phyloP scores from a whole-genome alignment of 208 protist species.

The Trypanosoma cruzi region DNA sequence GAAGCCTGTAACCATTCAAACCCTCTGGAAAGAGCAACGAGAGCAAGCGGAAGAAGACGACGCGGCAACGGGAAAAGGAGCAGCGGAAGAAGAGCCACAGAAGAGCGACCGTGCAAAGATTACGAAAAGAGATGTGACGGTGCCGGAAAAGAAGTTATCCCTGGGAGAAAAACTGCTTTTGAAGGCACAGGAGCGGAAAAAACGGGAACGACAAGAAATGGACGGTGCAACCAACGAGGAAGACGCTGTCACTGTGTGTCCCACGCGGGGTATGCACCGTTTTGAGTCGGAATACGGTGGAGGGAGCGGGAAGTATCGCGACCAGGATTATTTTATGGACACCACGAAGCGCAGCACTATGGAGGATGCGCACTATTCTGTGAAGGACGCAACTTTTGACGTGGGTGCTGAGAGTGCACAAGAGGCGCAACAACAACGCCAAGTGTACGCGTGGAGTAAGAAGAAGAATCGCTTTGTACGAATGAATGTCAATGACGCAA shows the following conservation, averaged over 20 bases:
- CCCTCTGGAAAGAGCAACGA: constrained; percentile 29
- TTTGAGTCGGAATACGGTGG: constrained; percentile 17
- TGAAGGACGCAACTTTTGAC: constrained; percentile 89
- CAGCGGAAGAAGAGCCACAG: background rate
- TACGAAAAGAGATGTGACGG: background rate
- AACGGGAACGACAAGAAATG: constrained; percentile 48
- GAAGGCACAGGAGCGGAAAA: constrained; percentile 83
- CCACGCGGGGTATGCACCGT: constrained; percentile 8
- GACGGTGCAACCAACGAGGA: constrained; percentile 17
- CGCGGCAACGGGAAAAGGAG: constrained; percentile 17
- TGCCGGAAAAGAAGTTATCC: constrained; percentile 50
- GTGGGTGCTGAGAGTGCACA: constrained; percentile 84
- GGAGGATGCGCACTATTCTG: constrained; percentile 87
- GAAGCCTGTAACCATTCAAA: constrained; percentile 68
- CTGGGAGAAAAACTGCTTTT: constrained; percentile 81
- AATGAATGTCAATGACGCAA: constrained; percentile 92
- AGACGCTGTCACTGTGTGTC: constrained; percentile 24
- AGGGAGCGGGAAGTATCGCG: constrained; percentile 63
- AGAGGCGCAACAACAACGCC: constrained; percentile 82
- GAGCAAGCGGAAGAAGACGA: constrained; percentile 18
- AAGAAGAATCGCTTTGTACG: constrained; percentile 94
- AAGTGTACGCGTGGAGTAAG: constrained; percentile 93
- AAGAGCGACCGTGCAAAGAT: background rate
- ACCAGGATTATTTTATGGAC: constrained; percentile 85
- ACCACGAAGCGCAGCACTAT: constrained; percentile 55